Evolutionary conservation across 2,329 filamentous ascomycete species (phyloP).

Genomic region (Xylaria sp.): DNA sequence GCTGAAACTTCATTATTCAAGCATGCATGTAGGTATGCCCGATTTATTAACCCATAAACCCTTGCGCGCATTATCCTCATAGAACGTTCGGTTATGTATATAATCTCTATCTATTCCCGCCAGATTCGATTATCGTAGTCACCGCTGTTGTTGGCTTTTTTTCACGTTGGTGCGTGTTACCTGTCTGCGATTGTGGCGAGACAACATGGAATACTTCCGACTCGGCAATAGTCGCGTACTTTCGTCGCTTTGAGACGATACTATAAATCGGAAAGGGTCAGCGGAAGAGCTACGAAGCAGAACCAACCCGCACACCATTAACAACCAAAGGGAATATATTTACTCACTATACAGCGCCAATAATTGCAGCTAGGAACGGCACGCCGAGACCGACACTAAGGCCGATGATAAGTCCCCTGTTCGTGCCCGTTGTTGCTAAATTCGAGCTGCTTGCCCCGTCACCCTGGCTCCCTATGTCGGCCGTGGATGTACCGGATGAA

Average conservation of each 20-base stretch:
- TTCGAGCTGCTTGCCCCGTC: slow-evolving; percentile 28
- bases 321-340: neutral
- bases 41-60: neutral
- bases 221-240: slow-evolving; percentile 24
- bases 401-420: slow-evolving; percentile 55
- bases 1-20: too few relatives aligned
- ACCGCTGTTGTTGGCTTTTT: slow-evolving; percentile 10
- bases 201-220: slow-evolving; percentile 20
- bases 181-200: slow-evolving; percentile 13
- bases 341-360: slow-evolving; percentile 43
- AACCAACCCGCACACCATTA: too few relatives aligned
- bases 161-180: neutral
- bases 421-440: slow-evolving; percentile 43
- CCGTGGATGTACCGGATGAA: slow-evolving; percentile 12
- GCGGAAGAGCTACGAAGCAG: neutral
- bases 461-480: neutral
- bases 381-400: slow-evolving; percentile 54
- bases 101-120: neutral
- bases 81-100: too few relatives aligned
- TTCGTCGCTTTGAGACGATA: slow-evolving; percentile 26
- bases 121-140: neutral
- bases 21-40: too few relatives aligned
- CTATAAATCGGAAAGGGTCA: slow-evolving; percentile 22
- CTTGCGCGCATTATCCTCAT: neutral
- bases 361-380: slow-evolving; percentile 43